Evolutionary conservation across 306 rosid species (phyloP), one percentile per base, ranked within the genome.

Genomic region (Sesbania bispinosa): DNA sequence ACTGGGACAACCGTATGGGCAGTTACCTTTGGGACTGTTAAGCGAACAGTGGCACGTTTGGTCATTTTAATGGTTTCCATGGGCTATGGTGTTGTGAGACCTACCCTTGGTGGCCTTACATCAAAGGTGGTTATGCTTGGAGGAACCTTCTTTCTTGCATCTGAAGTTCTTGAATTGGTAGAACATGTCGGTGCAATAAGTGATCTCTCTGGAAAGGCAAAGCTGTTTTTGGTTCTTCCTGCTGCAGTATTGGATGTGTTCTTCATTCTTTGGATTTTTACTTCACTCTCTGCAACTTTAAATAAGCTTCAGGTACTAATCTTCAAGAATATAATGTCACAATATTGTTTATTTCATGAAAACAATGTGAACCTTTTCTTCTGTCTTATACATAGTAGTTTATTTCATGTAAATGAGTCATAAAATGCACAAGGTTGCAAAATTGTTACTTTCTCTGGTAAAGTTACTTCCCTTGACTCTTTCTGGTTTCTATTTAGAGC

Each of bases 1-100:
- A 87, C 89, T 23, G 99, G 95, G 79, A 94, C 84, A 46, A 91
- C 99, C 30, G 18, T 87, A 54, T 91, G 97, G 99, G 99, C 99
- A 0, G 92, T 94, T 53, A 86, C 96, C 20, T 91, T 87, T 45
- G 99, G 99, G 8, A 79, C 96, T 32, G 77, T 94, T 54, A 94
- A 91, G 61, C 94, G 86, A 20, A 91, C 97, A 0, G 92, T 91
- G 7, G 90, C 99, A 4, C 96, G 99, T 41, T 57, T 91, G 68
- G 79, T 94, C 67, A 82, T 94, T 65, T 88, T 94, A 52, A 88
- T 85, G 63, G 99, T 94, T 58, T 79, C 99, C 2, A 94, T 94
- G 99, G 97, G 97, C 21, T 94, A 83, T 51, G 99, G 97, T 79
- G 99, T 94, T 74, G 96, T 94, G 19, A 89, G 97, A 79, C 99